These are phyloP conservation scores for Phytopythium mirpurense DNA, from an alignment of 352 stramenopile species.

Conservation along the genomic window DNA sequence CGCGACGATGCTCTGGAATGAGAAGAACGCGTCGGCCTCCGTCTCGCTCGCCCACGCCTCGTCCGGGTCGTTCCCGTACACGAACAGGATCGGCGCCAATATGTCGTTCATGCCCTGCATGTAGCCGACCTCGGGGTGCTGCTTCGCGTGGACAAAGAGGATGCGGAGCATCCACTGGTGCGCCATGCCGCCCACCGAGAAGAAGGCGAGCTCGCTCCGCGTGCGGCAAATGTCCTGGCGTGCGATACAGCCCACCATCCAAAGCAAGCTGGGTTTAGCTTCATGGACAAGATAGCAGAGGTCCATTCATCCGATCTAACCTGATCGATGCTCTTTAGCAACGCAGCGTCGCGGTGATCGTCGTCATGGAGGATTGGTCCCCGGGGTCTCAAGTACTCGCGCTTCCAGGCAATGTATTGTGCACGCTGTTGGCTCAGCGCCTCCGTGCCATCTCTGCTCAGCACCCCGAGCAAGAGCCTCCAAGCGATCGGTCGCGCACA, in stretches of 20 bases:
- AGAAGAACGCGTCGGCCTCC: conserved; percentile 50
- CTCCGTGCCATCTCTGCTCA: conserved; percentile 10
- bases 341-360: conserved; percentile 17
- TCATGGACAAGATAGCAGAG: not conserved
- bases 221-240: conserved; percentile 60
- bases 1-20: conserved; percentile 44
- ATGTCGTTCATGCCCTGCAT: conserved; percentile 96
- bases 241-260: no score
- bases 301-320: conserved; percentile 7
- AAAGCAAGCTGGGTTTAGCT: no score
- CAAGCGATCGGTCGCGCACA: conserved; percentile 23
- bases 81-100: conserved; percentile 78
- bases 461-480: conserved; percentile 34
- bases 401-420: conserved; percentile 29
- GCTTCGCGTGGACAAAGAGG: conserved; percentile 72
- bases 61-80: conserved; percentile 53
- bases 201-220: conserved; percentile 46
- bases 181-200: conserved; percentile 33
- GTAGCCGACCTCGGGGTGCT: conserved; percentile 85
- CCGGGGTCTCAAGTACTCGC: conserved; percentile 11
- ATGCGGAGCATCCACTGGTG: conserved; percentile 69
- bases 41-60: conserved; percentile 26
- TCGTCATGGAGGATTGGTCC: not conserved
- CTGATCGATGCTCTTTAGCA: conserved; percentile 67
- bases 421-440: conserved; percentile 14